Evolutionary conservation across 495 filamentous ascomycete species (phyloP), one percentile per base, ranked within the genome.

Genomic region (Aspergillus ellipticus): DNA sequence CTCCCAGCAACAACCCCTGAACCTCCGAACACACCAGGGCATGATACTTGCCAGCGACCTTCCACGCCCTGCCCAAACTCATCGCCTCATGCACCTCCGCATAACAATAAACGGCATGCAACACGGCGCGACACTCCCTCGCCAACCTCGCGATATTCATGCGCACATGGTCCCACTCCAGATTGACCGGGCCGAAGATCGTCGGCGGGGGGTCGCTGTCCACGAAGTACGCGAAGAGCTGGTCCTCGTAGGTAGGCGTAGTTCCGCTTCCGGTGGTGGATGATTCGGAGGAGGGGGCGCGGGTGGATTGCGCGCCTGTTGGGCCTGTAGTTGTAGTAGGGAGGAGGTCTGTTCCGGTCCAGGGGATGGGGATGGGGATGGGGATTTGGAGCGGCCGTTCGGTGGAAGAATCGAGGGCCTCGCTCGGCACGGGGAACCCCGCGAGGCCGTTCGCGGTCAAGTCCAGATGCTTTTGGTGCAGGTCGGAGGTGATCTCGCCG

Each of bases 391-490:
- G n/a, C n/a, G n/a, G n/a, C n/a, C n/a, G n/a, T n/a, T n/a, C n/a
- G n/a, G n/a, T n/a, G n/a, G n/a, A n/a, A n/a, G n/a, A n/a, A n/a
- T n/a, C n/a, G n/a, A n/a, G n/a, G n/a, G n/a, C n/a, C n/a, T n/a
- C n/a, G n/a, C n/a, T n/a, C n/a, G n/a, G n/a, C n/a, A n/a, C n/a
- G 8, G 60, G 47, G 31, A 61, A 42, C 9, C 41, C 63, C 5
- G 65, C 51, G 5, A 61, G 46, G 1, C 67, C 67, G 47, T 67
- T 20, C 15, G 47, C 66, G 2, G 66, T 66, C 53, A 75, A 49
- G 24, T 75, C 66, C 9, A 69, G 54, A 53, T 74, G 70, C 51
- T 71, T 75, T 53, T 74, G 72, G 35, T 73, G 66, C 35, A 75
- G 55, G 33, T 72, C 72, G 3, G 70, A 71, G 1, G 69, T 74